Evolutionary conservation across 1,284 basidiomycete genomes (phyloP).

Genomic region (Boletus subluridellus): DNA sequence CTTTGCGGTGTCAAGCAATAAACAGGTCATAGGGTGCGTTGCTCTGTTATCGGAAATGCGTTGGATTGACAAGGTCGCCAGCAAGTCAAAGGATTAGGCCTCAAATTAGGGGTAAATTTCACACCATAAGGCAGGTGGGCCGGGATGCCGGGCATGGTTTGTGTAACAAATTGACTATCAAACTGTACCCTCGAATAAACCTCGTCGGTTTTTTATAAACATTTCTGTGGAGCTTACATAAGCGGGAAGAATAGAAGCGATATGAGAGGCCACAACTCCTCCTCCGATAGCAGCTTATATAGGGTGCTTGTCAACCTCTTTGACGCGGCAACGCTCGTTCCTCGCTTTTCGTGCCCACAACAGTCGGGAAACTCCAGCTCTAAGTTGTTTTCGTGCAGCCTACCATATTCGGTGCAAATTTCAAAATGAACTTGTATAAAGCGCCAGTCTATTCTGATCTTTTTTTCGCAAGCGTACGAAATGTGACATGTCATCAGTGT

Average conservation of each 20-base stretch:
- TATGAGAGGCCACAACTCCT: too few relatives aligned
- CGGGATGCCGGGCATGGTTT: too few relatives aligned
- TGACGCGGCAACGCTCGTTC: not conserved
- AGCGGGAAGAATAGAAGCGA: not conserved
- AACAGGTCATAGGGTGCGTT: conserved; percentile 6
- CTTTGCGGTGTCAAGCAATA: not conserved
- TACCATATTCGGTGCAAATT: not conserved
- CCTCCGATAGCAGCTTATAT: not conserved
- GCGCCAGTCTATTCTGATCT: not conserved
- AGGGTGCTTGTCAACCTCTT: not conserved
- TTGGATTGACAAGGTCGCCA: not conserved
- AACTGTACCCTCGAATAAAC: not conserved
- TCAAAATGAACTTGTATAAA: not conserved
- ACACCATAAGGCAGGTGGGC: not conserved
- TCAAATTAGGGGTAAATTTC: not conserved
- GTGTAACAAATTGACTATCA: not conserved
- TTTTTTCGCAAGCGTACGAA: not conserved
- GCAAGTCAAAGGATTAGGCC: not conserved
- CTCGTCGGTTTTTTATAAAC: not conserved
- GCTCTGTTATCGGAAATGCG: not conserved
- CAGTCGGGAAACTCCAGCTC: too few relatives aligned
- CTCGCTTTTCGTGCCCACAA: not conserved
- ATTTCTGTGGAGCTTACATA: too few relatives aligned
- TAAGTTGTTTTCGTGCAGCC: not conserved
- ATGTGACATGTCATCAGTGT: not conserved